Evolutionary conservation across 75 land plant species (phyloP).

Genomic region (Isoetes taiwanensis): DNA sequence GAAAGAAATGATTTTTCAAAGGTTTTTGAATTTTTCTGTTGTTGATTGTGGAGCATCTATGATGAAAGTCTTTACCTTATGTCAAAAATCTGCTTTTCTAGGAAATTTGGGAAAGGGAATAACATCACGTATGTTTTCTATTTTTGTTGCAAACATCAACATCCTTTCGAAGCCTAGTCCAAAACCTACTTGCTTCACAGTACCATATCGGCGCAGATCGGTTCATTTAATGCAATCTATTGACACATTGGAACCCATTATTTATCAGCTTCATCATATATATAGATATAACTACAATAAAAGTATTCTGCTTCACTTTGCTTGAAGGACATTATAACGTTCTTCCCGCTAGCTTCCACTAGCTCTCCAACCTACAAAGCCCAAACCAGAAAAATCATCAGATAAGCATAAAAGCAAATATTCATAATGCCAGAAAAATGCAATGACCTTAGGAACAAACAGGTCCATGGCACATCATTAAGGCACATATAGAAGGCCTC

Average conservation of each 20-base stretch:
- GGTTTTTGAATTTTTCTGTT: too few relatives aligned
- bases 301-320: slow-evolving; percentile 29
- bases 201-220: slow-evolving; percentile 75
- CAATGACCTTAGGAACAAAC: slow-evolving; percentile 96
- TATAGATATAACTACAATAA: not conserved
- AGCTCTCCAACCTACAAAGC: slow-evolving; percentile 74
- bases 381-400: not conserved
- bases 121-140: slow-evolving; percentile 89
- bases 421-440: too few relatives aligned
- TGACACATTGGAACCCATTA: slow-evolving; percentile 8
- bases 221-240: slow-evolving; percentile 53
- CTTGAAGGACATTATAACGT: slow-evolving; percentile 43
- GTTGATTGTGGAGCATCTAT: too few relatives aligned
- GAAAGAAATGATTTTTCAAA: too few relatives aligned
- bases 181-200: slow-evolving; percentile 89
- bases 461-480: slow-evolving; percentile 99
- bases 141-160: slow-evolving; percentile 88
- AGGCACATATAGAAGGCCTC: slow-evolving; percentile 98
- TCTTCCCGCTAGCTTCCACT: slow-evolving; percentile 98
- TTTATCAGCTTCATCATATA: not conserved
- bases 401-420: not conserved
- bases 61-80: too few relatives aligned
- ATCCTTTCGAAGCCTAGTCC: slow-evolving; percentile 95
- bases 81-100: slow-evolving; percentile 87
- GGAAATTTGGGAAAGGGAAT: slow-evolving; percentile 98